Conservation (phyloP, 176 grass and related monocot genomes). For the Musa schizocarpa region DNA sequence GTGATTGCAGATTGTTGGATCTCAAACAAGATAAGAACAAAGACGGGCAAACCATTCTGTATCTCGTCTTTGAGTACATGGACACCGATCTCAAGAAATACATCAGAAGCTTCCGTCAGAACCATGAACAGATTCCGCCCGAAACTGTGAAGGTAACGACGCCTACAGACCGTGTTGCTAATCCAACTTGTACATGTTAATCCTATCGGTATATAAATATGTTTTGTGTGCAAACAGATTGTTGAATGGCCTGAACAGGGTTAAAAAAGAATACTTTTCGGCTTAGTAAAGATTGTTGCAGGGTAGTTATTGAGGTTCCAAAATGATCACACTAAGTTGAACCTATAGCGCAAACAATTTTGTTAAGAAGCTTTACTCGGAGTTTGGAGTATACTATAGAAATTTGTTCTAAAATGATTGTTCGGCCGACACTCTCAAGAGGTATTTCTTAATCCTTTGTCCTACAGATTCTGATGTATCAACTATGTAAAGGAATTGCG, state of each 20-base stretch:
- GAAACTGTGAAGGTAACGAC: conserved; percentile 50
- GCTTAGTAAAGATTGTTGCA: too few relatives aligned
- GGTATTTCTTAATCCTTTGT: too few relatives aligned
- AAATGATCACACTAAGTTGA: neutral
- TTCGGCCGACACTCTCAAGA: too few relatives aligned
- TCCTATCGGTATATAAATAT: too few relatives aligned
- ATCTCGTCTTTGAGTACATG: conserved; percentile 99
- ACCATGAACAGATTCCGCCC: conserved; percentile 42
- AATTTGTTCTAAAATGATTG: neutral
- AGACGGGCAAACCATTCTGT: conserved; percentile 84
- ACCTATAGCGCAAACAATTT: neutral
- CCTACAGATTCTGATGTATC: conserved; percentile 89
- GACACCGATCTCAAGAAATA: conserved; percentile 98
- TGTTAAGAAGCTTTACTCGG: neutral
- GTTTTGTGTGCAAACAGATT: too few relatives aligned
- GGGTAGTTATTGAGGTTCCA: too few relatives aligned
- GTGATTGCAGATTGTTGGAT: conserved; percentile 49
- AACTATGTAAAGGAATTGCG: conserved; percentile 82
- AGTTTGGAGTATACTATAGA: neutral
- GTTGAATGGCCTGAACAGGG: too few relatives aligned
- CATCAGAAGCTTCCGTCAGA: conserved; percentile 66
- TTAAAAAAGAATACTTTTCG: too few relatives aligned
- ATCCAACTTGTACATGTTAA: too few relatives aligned
- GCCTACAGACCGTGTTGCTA: neutral
- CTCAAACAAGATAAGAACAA: conserved; percentile 93